A percentile compares a stretch with the other conserved stretches of the same genome.
Evolutionary conservation across 805 yeast genomes (phyloP).

Genomic region (Spathaspora passalidarum): DNA sequence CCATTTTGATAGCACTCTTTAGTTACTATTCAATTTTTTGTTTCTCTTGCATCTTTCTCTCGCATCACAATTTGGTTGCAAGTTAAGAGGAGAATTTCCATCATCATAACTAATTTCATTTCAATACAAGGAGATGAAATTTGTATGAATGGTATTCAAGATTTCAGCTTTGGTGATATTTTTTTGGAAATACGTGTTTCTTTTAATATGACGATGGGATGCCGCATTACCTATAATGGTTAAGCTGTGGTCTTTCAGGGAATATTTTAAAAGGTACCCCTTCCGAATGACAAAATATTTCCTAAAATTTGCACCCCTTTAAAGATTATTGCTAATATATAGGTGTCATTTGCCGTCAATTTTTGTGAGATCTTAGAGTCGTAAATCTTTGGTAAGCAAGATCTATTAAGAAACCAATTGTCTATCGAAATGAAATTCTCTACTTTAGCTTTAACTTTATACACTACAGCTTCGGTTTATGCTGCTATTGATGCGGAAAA

Average conservation of each 20-base stretch:
- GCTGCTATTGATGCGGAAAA: slow-evolving; percentile 1
- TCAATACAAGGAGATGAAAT: background rate
- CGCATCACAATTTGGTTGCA: background rate
- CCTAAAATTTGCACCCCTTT: background rate
- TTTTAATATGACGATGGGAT: background rate
- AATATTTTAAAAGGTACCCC: background rate
- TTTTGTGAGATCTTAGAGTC: background rate
- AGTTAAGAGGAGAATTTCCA: background rate
- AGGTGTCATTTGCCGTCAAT: background rate
- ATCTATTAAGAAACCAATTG: background rate
- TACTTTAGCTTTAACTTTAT: slow-evolving; percentile 10
- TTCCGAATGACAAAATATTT: background rate
- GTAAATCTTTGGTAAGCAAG: background rate
- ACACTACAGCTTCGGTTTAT: slow-evolving; percentile 11
- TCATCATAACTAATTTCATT: too few relatives aligned
- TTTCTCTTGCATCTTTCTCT: too few relatives aligned
- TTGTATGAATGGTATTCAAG: background rate
- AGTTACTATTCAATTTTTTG: too few relatives aligned
- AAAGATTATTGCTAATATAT: background rate
- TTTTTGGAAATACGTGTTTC: background rate
- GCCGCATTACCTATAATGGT: background rate
- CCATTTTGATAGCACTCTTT: too few relatives aligned
- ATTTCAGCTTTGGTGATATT: background rate
- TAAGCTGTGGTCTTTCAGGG: background rate
- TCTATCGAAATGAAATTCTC: slow-evolving; percentile 9